These are phyloP conservation scores for Pelargonium myrrhifolium DNA, from an alignment of 441 rosid genomes.

Conservation along the genomic window DNA sequence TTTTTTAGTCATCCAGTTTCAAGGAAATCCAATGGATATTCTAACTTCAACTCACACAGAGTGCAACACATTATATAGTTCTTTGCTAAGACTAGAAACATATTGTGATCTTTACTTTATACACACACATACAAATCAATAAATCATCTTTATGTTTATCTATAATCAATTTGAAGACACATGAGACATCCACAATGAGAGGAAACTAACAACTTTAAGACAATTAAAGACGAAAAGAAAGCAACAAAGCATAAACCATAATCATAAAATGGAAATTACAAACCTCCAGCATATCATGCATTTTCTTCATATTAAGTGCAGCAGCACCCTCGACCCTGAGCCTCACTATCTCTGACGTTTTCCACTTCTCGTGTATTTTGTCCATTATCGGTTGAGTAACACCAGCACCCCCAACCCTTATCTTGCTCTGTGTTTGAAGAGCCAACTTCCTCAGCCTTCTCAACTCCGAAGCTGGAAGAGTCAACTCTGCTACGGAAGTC, in stretches of 20 bases:
- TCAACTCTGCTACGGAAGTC: slow-evolving; percentile 64
- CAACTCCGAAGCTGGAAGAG: slow-evolving; percentile 65
- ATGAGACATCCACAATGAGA: neutral
- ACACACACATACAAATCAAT: neutral
- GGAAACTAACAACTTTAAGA: neutral
- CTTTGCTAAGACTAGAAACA: neutral
- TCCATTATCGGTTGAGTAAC: slow-evolving; percentile 68
- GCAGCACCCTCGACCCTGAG: slow-evolving; percentile 72
- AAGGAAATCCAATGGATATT: slow-evolving; percentile 3
- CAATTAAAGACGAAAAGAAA: slow-evolving; percentile 9
- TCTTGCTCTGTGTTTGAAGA: slow-evolving; percentile 51
- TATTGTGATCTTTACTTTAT: neutral
- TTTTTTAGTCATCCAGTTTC: neutral
- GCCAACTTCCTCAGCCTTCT: slow-evolving; percentile 73
- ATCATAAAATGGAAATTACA: slow-evolving; percentile 22
- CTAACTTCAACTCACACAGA: neutral
- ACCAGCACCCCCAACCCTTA: slow-evolving; percentile 56
- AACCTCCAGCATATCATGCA: slow-evolving; percentile 91
- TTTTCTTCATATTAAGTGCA: slow-evolving; percentile 83
- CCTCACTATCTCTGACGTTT: slow-evolving; percentile 64
- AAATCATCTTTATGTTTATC: neutral
- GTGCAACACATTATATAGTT: neutral
- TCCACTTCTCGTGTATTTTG: slow-evolving; percentile 71
- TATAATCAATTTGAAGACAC: neutral
- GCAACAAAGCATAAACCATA: slow-evolving; percentile 12